These are phyloP conservation scores for Beverwykella pulmonaria DNA, from an alignment of 495 filamentous ascomycete genomes.

Conservation along the genomic window DNA sequence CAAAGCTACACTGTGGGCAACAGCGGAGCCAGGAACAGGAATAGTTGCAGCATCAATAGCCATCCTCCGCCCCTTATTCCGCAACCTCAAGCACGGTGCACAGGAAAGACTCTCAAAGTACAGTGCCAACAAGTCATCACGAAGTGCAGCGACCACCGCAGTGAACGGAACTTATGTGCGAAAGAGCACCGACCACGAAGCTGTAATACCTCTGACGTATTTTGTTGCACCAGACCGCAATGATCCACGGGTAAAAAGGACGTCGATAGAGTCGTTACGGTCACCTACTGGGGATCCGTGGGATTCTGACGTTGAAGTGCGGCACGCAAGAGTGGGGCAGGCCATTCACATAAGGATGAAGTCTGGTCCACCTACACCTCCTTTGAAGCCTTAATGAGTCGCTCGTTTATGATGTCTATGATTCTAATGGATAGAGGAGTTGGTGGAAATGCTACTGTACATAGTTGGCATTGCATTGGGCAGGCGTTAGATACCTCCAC, in stretches of 20 bases:
- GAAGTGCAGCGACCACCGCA: background rate
- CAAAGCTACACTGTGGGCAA: slow-evolving; percentile 35
- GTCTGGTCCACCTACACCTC: background rate
- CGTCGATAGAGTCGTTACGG: background rate
- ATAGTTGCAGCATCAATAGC: slow-evolving; percentile 39
- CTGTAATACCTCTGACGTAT: background rate
- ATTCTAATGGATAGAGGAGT: background rate
- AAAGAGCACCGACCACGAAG: background rate
- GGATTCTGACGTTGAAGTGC: background rate
- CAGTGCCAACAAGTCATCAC: background rate
- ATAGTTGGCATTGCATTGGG: background rate
- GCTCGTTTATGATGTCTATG: background rate
- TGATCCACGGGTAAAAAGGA: background rate
- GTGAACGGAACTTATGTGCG: background rate
- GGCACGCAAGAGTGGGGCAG: slow-evolving; percentile 9
- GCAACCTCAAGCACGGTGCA: slow-evolving; percentile 5
- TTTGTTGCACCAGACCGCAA: background rate
- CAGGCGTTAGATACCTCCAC: background rate
- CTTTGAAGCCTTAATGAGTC: background rate
- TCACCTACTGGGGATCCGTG: slow-evolving; percentile 8
- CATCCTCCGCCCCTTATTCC: slow-evolving; percentile 39
- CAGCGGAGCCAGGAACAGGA: slow-evolving; percentile 40
- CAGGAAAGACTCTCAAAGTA: slow-evolving; percentile 13
- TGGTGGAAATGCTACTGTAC: background rate
- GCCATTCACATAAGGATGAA: slow-evolving; percentile 6